A percentile compares a stretch with the other conserved stretches of the same genome.
Evolutionary conservation across 306 rosid species (phyloP).

Genomic region (Leucaena leucocephala): DNA sequence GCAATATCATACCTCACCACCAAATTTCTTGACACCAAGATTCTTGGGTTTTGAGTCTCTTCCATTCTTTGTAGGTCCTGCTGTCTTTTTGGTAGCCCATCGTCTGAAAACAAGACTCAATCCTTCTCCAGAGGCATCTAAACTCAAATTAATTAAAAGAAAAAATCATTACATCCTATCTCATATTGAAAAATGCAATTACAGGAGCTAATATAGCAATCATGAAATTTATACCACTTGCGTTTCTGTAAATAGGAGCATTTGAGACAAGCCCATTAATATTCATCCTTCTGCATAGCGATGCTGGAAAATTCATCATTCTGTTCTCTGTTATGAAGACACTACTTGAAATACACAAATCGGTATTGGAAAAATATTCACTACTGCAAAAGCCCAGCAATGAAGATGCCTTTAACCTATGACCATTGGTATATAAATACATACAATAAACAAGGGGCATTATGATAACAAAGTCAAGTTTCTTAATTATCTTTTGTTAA

Average conservation of each 20-base stretch:
- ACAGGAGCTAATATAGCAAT: conserved; percentile 17
- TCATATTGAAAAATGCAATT: conserved; percentile 7
- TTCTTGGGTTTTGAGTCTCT: conserved; percentile 89
- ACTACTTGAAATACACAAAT: too few species aligned
- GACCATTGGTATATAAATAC: not conserved
- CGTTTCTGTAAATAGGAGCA: conserved; percentile 7
- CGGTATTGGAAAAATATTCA: too few species aligned
- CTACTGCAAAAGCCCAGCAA: not conserved
- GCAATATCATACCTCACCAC: conserved; percentile 78
- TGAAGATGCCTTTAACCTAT: not conserved
- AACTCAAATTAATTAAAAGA: not conserved
- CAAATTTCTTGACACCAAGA: conserved; percentile 93
- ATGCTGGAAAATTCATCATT: too few species aligned
- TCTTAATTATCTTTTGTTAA: not conserved
- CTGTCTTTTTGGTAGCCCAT: conserved; percentile 89
- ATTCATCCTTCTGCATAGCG: not conserved
- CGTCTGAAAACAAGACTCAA: conserved; percentile 74
- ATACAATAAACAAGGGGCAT: not conserved
- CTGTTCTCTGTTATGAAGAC: too few species aligned
- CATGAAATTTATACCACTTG: conserved; percentile 3
- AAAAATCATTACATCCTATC: conserved; percentile 30
- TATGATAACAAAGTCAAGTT: not conserved
- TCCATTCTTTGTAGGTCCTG: conserved; percentile 92
- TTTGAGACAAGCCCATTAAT: conserved; percentile 9
- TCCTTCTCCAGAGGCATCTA: conserved; percentile 77